Evolutionary conservation across 306 rosid genomes (phyloP), one percentile per base, ranked within the genome.

Genomic region (Mimosa pudica): DNA sequence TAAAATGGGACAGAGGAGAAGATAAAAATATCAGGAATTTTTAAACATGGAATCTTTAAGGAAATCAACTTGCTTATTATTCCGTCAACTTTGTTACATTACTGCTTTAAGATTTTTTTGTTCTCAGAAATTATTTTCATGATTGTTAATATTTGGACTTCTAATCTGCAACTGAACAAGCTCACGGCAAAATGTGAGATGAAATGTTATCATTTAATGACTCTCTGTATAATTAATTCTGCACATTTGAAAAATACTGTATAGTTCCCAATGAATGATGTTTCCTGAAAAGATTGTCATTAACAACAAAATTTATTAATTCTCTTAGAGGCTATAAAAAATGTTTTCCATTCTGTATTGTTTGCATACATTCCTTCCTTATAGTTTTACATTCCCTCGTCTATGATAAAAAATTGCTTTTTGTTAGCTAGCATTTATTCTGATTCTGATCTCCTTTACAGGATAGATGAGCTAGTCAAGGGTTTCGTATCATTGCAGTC

Each of bases 391-490:
- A 12, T 66, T 71, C 45, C 17, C 57, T 45, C 74, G 18, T 49
- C 38, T 12, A 14, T 20, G 57, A 17, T 46, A 70, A 24, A 0
- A 18, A 16, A 63, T 10, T 10, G 38, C 41, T 57, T 45, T 77
- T 73, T n/a, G 73, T 57, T 7, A 1, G 51, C 5, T 70, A 24
- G 30, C 30, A 24, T 24, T 17, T 14, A 7, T 51, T 16, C 77
- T 82, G 72, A 57, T 85, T 68, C 38, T 83, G 73, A 71, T 83
- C 58, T 47, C 54, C 17, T 84, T 84, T 45, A 54, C 92, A 91
- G 98, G 89, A 90, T 93, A 85, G 79, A 83, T 62, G 93, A 90
- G 80, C 84, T 91, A 80, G 79, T 90, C 66, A 80, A 69, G 58
- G 90, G 94, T 63, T 82, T 84, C 64, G 77, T 80, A 48, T 73